A percentile compares a stretch with the other conserved stretches of the same genome.
Evolutionary conservation across 2,329 filamentous ascomycete species (phyloP).

Genomic region (Hypoxylon sp.): DNA sequence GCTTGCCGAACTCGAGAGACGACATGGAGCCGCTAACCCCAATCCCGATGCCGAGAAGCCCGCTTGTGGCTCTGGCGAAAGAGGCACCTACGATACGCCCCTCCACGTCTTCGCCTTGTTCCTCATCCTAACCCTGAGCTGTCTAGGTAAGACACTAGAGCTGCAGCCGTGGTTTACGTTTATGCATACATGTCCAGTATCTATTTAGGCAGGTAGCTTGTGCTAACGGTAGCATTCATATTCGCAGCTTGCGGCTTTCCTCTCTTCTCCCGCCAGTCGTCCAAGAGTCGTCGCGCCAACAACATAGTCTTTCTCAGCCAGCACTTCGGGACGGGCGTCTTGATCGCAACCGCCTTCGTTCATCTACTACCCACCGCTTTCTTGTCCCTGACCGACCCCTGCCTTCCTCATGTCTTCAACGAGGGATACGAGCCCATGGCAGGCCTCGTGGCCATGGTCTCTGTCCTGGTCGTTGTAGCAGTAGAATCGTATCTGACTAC

Average conservation of each 20-base stretch:
- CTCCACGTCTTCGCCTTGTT: conserved; percentile 73
- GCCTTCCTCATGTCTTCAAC: conserved; percentile 81
- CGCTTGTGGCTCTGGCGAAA: conserved; percentile 60
- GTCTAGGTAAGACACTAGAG: conserved; percentile 54
- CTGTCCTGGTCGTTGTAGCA: conserved; percentile 81
- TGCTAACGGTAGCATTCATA: conserved; percentile 19
- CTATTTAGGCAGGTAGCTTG: no score
- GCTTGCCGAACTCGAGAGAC: conserved; percentile 60
- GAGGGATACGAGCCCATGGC: conserved; percentile 80
- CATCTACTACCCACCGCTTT: conserved; percentile 77
- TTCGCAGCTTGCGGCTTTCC: conserved; percentile 69
- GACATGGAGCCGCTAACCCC: conserved; percentile 48
- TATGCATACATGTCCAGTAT: background rate
- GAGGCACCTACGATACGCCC: conserved; percentile 69
- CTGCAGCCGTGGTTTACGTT: background rate
- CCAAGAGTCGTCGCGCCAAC: conserved; percentile 64
- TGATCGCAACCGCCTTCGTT: conserved; percentile 87
- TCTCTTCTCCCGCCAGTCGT: conserved; percentile 66
- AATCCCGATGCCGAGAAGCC: conserved; percentile 52
- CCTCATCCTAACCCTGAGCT: conserved; percentile 69
- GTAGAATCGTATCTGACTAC: conserved; percentile 91
- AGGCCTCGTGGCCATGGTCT: conserved; percentile 81
- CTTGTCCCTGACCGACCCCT: conserved; percentile 70
- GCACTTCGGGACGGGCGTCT: conserved; percentile 82
- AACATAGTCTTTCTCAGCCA: conserved; percentile 71